Evolutionary conservation across 768 basidiomycete genomes (phyloP).

Genomic region (Boletus rufocinnamomeus): DNA sequence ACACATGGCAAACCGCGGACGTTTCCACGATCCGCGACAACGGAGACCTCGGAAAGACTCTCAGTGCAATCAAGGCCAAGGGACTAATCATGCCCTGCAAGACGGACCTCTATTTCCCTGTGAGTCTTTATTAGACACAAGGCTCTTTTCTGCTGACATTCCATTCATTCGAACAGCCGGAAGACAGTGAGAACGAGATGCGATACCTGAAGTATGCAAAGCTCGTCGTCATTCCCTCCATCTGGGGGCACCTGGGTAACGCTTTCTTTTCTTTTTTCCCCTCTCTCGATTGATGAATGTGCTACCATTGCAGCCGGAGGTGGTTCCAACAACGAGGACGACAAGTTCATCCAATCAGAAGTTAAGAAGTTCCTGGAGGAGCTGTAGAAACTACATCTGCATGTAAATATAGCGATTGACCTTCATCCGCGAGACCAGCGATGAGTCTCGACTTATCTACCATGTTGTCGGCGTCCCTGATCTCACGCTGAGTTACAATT

Average conservation of each 20-base stretch:
- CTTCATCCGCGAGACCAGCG: neutral
- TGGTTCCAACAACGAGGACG: constrained; percentile 41
- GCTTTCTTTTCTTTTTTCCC: neutral
- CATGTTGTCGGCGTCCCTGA: neutral
- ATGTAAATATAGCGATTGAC: constrained; percentile 3
- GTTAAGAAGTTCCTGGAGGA: constrained; percentile 50
- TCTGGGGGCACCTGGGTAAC: constrained; percentile 59
- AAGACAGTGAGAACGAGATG: constrained; percentile 53
- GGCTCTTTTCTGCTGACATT: neutral
- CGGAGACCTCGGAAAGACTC: constrained; percentile 42
- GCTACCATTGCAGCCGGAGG: constrained; percentile 42
- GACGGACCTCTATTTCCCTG: constrained; percentile 61
- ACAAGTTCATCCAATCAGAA: constrained; percentile 44
- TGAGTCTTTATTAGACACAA: constrained; percentile 17
- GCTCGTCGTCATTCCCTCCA: constrained; percentile 52
- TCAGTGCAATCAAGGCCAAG: constrained; percentile 49
- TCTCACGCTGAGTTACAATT: neutral
- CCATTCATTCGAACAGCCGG: constrained; percentile 40
- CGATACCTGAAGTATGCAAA: constrained; percentile 41
- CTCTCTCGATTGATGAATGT: neutral
- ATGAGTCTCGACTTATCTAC: neutral
- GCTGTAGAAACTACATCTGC: constrained; percentile 4
- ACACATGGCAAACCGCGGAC: constrained; percentile 53
- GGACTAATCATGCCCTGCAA: constrained; percentile 61
- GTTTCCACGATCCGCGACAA: constrained; percentile 46